Conservation (phyloP, 306 rosid genomes). For the Dalbergia cultrata region DNA sequence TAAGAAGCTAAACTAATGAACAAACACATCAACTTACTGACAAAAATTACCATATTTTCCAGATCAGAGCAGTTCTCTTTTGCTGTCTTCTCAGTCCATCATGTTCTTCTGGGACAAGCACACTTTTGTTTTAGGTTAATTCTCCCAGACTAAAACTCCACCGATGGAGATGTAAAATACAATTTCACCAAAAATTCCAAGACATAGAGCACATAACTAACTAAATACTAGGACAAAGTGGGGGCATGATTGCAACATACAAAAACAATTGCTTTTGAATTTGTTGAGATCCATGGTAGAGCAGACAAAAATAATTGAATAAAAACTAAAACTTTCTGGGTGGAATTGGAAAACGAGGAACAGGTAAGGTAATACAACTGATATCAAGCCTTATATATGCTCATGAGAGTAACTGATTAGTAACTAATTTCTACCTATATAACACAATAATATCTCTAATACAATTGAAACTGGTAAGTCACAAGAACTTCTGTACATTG, state of each 20-base stretch:
- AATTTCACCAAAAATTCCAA: conserved; percentile 14
- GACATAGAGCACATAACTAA: neutral
- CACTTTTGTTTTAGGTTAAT: neutral
- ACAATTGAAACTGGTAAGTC: neutral
- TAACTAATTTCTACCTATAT: too few species aligned
- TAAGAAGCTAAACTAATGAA: neutral
- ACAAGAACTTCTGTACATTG: conserved; percentile 30
- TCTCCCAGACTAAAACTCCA: neutral
- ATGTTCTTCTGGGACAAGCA: conserved; percentile 2
- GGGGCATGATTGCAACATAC: conserved; percentile 8
- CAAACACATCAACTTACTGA: neutral
- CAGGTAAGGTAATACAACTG: too few species aligned
- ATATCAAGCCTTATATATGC: too few species aligned
- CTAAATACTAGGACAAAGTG: neutral
- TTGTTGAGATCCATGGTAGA: too few species aligned
- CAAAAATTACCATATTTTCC: conserved; percentile 14
- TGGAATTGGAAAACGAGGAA: too few species aligned
- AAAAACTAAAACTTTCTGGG: too few species aligned
- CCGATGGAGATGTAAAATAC: neutral
- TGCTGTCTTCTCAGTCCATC: neutral
- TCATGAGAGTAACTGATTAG: too few species aligned
- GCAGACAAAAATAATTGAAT: too few species aligned
- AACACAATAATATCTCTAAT: too few species aligned
- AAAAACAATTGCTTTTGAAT: neutral
- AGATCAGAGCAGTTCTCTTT: neutral